Percentiles rank a stretch among this genome's conserved stretches.
Conservation (phyloP, 1,284 basidiomycete genomes). For the Tremellales sp. region DNA sequence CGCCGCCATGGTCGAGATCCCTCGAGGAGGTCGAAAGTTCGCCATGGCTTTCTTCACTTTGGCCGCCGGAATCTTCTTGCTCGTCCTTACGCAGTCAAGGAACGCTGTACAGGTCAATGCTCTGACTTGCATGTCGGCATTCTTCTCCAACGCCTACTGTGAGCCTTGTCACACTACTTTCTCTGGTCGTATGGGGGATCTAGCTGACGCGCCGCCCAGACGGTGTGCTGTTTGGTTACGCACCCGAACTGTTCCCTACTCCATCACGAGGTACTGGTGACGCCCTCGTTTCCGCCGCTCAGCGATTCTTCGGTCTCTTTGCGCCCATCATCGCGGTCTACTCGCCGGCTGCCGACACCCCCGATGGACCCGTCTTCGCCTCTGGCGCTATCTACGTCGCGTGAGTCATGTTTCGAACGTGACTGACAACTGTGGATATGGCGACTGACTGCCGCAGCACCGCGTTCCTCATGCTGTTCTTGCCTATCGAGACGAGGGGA, state of each 20-base stretch:
- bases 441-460: conserved; percentile 6
- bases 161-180: conserved; percentile 1
- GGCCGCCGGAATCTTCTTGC: conserved; percentile 59
- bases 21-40: conserved; percentile 54
- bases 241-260: conserved; percentile 63
- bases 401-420: conserved; percentile 1
- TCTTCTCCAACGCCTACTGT: conserved; percentile 52
- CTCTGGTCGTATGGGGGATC: not conserved
- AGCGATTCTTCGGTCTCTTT: conserved; percentile 56
- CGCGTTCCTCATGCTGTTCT: conserved; percentile 52
- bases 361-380: conserved; percentile 57
- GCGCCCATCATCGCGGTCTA: conserved; percentile 33
- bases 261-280: conserved; percentile 63
- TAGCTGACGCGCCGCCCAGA: conserved; percentile 43
- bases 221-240: conserved; percentile 60
- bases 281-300: conserved; percentile 56
- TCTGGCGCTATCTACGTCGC: conserved; percentile 57
- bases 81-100: conserved; percentile 59
- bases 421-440: not conserved
- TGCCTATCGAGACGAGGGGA: conserved; percentile 59
- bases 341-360: conserved; percentile 18
- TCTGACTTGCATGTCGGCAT: conserved; percentile 55
- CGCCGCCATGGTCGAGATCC: conserved; percentile 56
- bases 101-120: conserved; percentile 54
- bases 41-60: conserved; percentile 55